Evolutionary conservation across 2,329 filamentous ascomycete species (phyloP).

Genomic region (Cordyceps militaris): DNA sequence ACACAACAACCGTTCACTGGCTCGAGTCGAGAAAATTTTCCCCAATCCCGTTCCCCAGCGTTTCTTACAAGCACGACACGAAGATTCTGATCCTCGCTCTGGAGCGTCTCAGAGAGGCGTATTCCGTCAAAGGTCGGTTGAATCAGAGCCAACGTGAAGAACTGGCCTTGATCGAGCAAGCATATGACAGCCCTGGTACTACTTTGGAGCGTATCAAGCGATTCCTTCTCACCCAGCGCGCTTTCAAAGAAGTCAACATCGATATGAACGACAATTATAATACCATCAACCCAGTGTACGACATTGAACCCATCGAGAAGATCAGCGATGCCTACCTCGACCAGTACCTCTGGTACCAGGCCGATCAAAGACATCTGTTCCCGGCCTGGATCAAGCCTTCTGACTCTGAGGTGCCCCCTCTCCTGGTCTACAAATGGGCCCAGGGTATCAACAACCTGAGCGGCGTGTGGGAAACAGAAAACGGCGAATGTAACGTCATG

Average conservation of each 20-base stretch:
- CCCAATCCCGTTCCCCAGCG: slow-evolving; percentile 95
- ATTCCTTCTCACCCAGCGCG: slow-evolving; percentile 91
- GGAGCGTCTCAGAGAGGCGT: slow-evolving; percentile 87
- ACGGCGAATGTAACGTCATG: slow-evolving; percentile 97
- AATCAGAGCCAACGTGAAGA: slow-evolving; percentile 98
- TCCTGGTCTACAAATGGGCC: slow-evolving; percentile 97
- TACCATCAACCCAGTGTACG: slow-evolving; percentile 97
- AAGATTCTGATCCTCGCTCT: slow-evolving; percentile 96
- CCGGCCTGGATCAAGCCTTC: slow-evolving; percentile 99
- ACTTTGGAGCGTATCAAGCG: slow-evolving; percentile 95
- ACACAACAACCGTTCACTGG: slow-evolving; percentile 98
- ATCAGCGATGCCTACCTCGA: slow-evolving; percentile 98
- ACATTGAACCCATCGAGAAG: slow-evolving; percentile 98
- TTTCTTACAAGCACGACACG: slow-evolving; percentile 98
- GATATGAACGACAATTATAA: slow-evolving; percentile 99
- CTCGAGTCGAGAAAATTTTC: slow-evolving; percentile 97
- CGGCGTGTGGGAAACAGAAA: slow-evolving; percentile 86
- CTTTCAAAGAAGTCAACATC: slow-evolving; percentile 98
- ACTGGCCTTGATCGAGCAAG: slow-evolving; percentile 92
- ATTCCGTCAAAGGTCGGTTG: slow-evolving; percentile 92
- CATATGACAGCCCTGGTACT: slow-evolving; percentile 94
- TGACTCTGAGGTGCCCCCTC: slow-evolving; percentile 90
- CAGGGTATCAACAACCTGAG: slow-evolving; percentile 98
- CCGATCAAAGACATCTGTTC: slow-evolving; percentile 93
- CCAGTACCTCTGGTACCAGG: slow-evolving; percentile 98